Evolutionary conservation across 495 filamentous ascomycete genomes (phyloP), one percentile per base, ranked within the genome.

Genomic region (Haplographium delicatum): DNA sequence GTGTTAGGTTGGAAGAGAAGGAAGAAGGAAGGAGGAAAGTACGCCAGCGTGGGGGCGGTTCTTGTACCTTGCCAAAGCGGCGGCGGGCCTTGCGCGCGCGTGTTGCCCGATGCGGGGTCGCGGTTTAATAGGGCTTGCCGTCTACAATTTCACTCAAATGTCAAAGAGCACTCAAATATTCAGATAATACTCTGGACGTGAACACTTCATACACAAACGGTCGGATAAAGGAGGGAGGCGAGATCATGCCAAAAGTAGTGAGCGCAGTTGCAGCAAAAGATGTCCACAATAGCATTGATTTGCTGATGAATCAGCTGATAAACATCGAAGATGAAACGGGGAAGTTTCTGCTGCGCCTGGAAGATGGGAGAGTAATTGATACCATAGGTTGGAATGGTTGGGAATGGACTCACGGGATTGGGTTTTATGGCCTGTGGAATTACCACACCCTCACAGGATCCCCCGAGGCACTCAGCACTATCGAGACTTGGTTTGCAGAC

Each of bases 341-440:
- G 22, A 68, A 82, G 58, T 89, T 86, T 66, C 73, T 87, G 8
- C 64, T 88, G 23, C 75, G 66, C 15, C 72, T 89, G 16, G 62
- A 71, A 6, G 84, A 88, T 53, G 85, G 84, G 27, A 79, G 85
- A 22, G 68, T 88, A 26, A 87, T 89, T 52, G 85, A 89, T 60
- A 88, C 85, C 15, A 89, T 88, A 64, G 84, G 81, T 33, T 89
- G 84, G 85, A 65, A 77, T 33, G 81, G 79, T 53, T 89, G 84
- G 84, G 85, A 89, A 70, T 89, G 85, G 85, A 89, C 85, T 3
- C 85, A 89, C 63, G 84, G 85, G 5, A 78, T 88, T 50, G 84
- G 85, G 0, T 73, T 89, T 4, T 87, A 87, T 61, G 83, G 85
- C n/a, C 74, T 89, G 39, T 89, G 80, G 79, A 78, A 86, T 45